phyloP scores from a whole-genome alignment of 768 basidiomycete species.

The Suillus luteus region DNA sequence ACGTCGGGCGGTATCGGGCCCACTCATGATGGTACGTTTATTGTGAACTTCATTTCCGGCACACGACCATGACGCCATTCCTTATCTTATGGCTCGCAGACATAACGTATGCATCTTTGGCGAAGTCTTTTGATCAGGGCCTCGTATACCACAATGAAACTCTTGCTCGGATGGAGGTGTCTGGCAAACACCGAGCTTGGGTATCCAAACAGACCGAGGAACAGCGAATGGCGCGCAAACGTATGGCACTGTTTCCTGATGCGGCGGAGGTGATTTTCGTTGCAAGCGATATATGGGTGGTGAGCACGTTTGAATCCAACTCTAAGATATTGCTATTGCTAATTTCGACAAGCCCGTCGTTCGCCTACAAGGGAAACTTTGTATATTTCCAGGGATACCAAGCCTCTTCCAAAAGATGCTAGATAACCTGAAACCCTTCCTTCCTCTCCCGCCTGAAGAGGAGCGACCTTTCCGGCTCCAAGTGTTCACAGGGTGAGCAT shows the following conservation, averaged over 20 bases:
- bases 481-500: conserved; percentile 74
- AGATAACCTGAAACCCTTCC: conserved; percentile 65
- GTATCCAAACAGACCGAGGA: conserved; percentile 66
- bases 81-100: conserved; percentile 44
- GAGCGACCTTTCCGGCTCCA: conserved; percentile 80
- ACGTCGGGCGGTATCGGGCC: conserved; percentile 92
- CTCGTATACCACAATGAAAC: conserved; percentile 81
- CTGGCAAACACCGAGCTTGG: conserved; percentile 58
- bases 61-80: conserved; percentile 2
- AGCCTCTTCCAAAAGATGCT: conserved; percentile 82
- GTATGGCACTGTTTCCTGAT: conserved; percentile 91
- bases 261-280: conserved; percentile 80
- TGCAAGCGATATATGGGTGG: conserved; percentile 82
- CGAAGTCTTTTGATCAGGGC: conserved; percentile 74
- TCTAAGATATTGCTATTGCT: not conserved
- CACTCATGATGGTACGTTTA: conserved; percentile 75
- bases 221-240: conserved; percentile 71
- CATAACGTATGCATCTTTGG: conserved; percentile 88
- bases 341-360: conserved; percentile 68
- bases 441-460: conserved; percentile 75
- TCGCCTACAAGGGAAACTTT: conserved; percentile 81
- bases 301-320: conserved; percentile 37
- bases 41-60: not conserved
- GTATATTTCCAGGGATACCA: conserved; percentile 92
- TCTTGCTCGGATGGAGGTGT: conserved; percentile 66